Conservation (phyloP, 331 rosid genomes). For the Phaseolus coccineus region DNA sequence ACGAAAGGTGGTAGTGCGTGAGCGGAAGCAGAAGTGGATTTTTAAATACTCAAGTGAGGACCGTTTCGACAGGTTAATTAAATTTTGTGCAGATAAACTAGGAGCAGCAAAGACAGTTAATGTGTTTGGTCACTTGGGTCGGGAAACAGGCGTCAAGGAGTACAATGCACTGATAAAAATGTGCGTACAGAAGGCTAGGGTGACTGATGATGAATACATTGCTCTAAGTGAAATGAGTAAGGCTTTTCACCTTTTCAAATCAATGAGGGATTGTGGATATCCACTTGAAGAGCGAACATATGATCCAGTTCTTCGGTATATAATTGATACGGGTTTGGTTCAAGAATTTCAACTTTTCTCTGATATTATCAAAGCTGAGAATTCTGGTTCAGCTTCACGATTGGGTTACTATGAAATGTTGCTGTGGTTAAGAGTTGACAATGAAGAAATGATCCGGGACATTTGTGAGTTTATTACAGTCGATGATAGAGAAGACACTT, state of each 20-base stretch:
- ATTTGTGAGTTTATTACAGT: constrained; percentile 62
- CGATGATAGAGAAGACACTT: constrained; percentile 49
- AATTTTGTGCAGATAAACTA: constrained; percentile 55
- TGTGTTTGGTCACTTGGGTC: constrained; percentile 66
- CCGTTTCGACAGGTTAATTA: constrained; percentile 53
- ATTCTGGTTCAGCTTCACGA: constrained; percentile 59
- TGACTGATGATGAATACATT: constrained; percentile 52
- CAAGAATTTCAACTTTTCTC: constrained; percentile 69
- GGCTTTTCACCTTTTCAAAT: constrained; percentile 58
- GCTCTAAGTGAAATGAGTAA: constrained; percentile 59
- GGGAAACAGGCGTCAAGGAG: constrained; percentile 67
- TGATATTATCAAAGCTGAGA: constrained; percentile 56
- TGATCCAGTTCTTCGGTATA: constrained; percentile 64
- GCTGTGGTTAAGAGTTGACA: constrained; percentile 65
- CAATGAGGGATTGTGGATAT: constrained; percentile 72
- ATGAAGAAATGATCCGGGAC: constrained; percentile 76
- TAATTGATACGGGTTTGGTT: constrained; percentile 75
- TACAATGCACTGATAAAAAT: constrained; percentile 57
- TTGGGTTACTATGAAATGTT: constrained; percentile 90
- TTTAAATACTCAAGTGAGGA: constrained; percentile 38
- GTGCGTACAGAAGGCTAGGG: constrained; percentile 70
- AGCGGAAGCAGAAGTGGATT: constrained; percentile 69
- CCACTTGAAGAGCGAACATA: constrained; percentile 66
- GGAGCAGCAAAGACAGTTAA: constrained; percentile 55
- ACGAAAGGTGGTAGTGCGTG: constrained; percentile 60